phyloP scores from a whole-genome alignment of 1,284 basidiomycete species.

The Rugosomyces carneus region DNA sequence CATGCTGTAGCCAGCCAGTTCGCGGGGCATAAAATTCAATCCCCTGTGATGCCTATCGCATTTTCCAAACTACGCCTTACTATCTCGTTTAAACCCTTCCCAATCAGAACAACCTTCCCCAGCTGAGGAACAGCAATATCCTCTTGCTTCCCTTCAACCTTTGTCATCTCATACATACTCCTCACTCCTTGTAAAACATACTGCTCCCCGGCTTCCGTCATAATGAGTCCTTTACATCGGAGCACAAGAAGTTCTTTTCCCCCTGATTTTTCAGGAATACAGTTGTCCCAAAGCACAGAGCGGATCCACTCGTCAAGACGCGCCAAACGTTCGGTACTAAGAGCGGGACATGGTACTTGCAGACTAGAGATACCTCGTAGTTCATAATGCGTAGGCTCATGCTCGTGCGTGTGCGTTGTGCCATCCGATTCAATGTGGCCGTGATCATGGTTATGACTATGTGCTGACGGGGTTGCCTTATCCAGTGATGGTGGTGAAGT shows the following conservation, averaged over 20 bases:
- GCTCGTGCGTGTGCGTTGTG: conserved; percentile 30
- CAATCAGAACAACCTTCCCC: conserved; percentile 86
- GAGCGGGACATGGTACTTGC: conserved; percentile 56
- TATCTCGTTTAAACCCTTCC: conserved; percentile 59
- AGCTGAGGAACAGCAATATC: conserved; percentile 43
- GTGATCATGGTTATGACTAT: conserved; percentile 3
- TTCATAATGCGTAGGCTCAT: conserved; percentile 50
- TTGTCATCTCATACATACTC: conserved; percentile 75
- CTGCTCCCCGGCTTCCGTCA: conserved; percentile 43
- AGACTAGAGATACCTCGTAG: conserved; percentile 69
- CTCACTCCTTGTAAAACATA: conserved; percentile 84
- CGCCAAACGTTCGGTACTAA: conserved; percentile 40
- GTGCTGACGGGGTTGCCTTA: background rate
- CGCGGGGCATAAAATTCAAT: background rate
- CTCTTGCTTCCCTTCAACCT: conserved; percentile 33
- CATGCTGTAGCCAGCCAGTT: background rate
- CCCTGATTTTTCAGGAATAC: conserved; percentile 28
- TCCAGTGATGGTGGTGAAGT: conserved; percentile 22
- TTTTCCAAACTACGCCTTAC: conserved; percentile 47
- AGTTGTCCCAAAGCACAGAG: conserved; percentile 71
- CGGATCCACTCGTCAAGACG: conserved; percentile 76
- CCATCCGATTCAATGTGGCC: conserved; percentile 1
- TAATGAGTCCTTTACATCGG: conserved; percentile 79
- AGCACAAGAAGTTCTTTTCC: conserved; percentile 50
- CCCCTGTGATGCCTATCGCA: conserved; percentile 12